These are phyloP conservation scores for Trichomonas gallinae DNA, from an alignment of 208 protist species.

Conservation along the genomic window DNA sequence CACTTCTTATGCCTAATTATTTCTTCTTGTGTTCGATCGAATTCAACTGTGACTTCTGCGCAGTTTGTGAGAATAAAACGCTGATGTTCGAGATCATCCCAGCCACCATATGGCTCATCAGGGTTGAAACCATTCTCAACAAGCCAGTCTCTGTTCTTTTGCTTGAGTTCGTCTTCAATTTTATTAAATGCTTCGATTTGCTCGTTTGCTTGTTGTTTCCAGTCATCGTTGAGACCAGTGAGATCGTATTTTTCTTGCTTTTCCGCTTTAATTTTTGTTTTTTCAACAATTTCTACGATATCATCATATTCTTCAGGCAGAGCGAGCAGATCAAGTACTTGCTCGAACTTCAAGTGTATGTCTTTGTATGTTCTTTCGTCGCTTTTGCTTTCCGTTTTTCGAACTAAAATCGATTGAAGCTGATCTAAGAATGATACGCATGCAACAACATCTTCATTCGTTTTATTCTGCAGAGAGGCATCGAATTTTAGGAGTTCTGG, in stretches of 20 bases:
- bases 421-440: neutral
- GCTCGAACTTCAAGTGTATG: neutral
- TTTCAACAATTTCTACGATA: constrained; percentile 1
- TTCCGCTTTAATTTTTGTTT: neutral
- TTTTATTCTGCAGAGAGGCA: neutral
- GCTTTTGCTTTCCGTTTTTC: neutral
- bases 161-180: neutral
- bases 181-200: neutral
- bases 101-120: neutral
- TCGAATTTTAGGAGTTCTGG: neutral
- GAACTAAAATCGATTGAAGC: neutral
- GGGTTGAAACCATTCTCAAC: neutral
- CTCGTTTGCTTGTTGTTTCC: neutral
- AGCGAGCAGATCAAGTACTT: neutral
- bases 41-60: neutral
- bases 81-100: neutral
- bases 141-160: neutral
- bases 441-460: neutral
- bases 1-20: neutral
- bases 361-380: neutral
- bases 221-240: neutral
- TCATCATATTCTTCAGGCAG: neutral
- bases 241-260: neutral
- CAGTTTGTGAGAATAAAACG: neutral
- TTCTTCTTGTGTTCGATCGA: neutral